Conservation (phyloP, 2,329 filamentous ascomycete species). For the Sclerotinia subarctica region DNA sequence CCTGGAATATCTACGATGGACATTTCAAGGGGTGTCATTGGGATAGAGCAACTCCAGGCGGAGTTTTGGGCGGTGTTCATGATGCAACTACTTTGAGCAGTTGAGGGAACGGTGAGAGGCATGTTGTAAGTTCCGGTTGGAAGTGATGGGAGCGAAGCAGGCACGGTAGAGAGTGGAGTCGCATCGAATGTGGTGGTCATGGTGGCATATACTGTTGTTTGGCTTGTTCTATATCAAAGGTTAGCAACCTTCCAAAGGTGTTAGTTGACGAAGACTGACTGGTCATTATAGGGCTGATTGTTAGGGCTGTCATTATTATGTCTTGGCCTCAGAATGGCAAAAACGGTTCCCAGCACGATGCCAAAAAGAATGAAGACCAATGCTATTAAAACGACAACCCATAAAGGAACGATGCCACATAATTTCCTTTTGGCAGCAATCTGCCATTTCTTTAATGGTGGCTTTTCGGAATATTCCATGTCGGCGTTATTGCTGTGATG, state of each 20-base stretch:
- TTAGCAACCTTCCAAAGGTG: neutral
- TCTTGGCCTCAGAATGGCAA: conserved; percentile 31
- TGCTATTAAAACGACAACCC: conserved; percentile 55
- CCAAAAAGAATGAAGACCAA: conserved; percentile 56
- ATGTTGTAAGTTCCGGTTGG: conserved; percentile 55
- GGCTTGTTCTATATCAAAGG: neutral
- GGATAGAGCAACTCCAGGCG: conserved; percentile 62
- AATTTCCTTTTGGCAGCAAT: conserved; percentile 51
- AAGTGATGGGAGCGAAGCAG: conserved; percentile 51
- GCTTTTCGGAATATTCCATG: conserved; percentile 47
- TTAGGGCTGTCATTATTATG: conserved; percentile 20
- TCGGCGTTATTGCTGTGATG: conserved; percentile 54
- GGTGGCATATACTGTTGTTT: conserved; percentile 23
- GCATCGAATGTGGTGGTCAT: conserved; percentile 48
- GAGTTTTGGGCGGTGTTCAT: conserved; percentile 51
- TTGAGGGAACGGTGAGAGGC: conserved; percentile 49
- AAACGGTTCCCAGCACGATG: conserved; percentile 51
- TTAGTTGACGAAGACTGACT: conserved; percentile 27
- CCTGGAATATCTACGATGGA: conserved; percentile 24
- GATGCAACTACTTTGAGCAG: conserved; percentile 55
- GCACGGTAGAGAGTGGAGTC: conserved; percentile 49
- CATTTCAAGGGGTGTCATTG: conserved; percentile 29
- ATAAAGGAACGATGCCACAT: conserved; percentile 59
- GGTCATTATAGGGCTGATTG: conserved; percentile 17
- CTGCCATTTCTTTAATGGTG: conserved; percentile 50